Conservation (phyloP, 345 rosid genomes). For the Excoecaria agallocha region DNA sequence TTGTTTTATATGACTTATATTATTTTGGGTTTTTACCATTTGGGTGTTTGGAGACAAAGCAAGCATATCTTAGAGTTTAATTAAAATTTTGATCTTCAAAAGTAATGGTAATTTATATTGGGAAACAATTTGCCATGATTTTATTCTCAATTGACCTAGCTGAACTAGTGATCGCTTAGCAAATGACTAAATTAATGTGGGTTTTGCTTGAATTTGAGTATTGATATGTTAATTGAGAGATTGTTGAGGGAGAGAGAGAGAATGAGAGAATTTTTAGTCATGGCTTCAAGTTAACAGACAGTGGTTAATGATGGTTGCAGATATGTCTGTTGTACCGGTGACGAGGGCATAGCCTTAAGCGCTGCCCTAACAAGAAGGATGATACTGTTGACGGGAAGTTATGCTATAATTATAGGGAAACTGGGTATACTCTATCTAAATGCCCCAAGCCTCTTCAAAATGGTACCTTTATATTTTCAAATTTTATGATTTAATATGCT, state of each 20-base stretch:
- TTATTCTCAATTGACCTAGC: not conserved
- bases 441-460: too few species aligned
- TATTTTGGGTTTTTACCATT: not conserved
- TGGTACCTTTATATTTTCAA: too few species aligned
- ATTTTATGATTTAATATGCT: not conserved
- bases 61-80: not conserved
- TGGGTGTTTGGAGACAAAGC: not conserved
- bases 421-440: too few species aligned
- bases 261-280: not conserved
- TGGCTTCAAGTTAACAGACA: slow-evolving; percentile 2
- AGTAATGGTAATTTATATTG: not conserved
- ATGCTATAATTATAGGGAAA: too few species aligned
- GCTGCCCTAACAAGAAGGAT: too few species aligned
- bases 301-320: slow-evolving; percentile 39
- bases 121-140: not conserved
- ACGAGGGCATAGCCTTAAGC: slow-evolving; percentile 86
- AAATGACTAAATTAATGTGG: not conserved
- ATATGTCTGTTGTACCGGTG: slow-evolving; percentile 78
- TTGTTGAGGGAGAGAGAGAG: too few species aligned
- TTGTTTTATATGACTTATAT: not conserved
- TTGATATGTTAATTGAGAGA: not conserved
- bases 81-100: not conserved
- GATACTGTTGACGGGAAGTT: too few species aligned
- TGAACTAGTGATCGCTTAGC: not conserved
- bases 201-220: not conserved